Conservation (phyloP, 108 stramenopile genomes). For the Fragilaria crotonensis region DNA sequence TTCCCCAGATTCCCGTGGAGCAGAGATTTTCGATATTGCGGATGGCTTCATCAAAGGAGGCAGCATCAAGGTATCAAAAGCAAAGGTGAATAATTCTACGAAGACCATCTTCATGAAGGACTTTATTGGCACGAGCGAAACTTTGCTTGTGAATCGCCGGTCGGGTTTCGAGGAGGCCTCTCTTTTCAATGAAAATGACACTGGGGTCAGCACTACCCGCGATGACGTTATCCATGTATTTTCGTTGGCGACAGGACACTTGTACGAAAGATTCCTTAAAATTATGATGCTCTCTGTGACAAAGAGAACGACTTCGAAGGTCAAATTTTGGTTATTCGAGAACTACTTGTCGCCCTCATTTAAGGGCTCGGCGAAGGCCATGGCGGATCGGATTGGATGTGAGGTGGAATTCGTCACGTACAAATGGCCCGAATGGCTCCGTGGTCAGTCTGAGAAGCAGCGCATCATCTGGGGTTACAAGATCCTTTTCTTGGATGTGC, state of each 20-base stretch:
- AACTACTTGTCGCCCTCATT: slow-evolving; percentile 93
- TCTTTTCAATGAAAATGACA: slow-evolving; percentile 45
- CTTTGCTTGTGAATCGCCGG: slow-evolving; percentile 51
- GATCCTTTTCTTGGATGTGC: slow-evolving; percentile 98
- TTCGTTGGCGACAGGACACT: slow-evolving; percentile 93
- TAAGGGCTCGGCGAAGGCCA: slow-evolving; percentile 73
- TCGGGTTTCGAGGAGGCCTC: slow-evolving; percentile 54
- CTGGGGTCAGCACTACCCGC: slow-evolving; percentile 4
- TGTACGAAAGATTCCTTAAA: slow-evolving; percentile 95
- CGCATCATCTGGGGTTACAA: slow-evolving; percentile 99
- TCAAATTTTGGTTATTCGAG: slow-evolving; percentile 99
- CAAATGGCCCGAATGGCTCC: slow-evolving; percentile 99
- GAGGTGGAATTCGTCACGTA: slow-evolving; percentile 90
- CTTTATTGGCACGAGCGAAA: slow-evolving; percentile 38
- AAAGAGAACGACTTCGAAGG: slow-evolving; percentile 85
- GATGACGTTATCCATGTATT: slow-evolving; percentile 94
- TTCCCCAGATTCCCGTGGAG: slow-evolving; percentile 57
- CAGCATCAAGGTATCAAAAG: slow-evolving; percentile 8
- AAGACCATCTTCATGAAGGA: slow-evolving; percentile 65
- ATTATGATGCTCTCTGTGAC: slow-evolving; percentile 99
- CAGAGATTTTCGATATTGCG: slow-evolving; percentile 87
- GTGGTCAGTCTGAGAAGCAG: slow-evolving; percentile 95
- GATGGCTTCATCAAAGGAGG: slow-evolving; percentile 34
- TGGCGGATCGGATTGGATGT: slow-evolving; percentile 84
- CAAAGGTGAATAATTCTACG: slow-evolving; percentile 16